phyloP scores from a whole-genome alignment of 805 yeast genomes.

The Yarrowia sp. region DNA sequence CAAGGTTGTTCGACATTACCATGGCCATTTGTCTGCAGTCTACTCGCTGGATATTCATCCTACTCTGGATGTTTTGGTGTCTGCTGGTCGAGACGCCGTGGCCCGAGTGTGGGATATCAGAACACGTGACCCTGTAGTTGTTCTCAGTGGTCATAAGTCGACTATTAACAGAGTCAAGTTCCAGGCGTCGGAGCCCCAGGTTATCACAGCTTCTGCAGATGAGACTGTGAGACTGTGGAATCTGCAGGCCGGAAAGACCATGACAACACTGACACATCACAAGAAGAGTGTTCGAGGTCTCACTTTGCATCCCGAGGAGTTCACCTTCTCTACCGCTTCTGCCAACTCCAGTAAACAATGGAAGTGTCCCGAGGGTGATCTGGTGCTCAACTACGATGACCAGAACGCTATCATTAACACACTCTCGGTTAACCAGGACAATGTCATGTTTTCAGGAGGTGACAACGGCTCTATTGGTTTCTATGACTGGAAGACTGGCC shows the following conservation, averaged over 20 bases:
- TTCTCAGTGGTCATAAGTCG: constrained; percentile 74
- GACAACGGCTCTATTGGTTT: constrained; percentile 77
- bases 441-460: constrained; percentile 72
- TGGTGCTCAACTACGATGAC: constrained; percentile 53
- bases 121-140: constrained; percentile 68
- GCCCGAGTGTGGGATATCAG: constrained; percentile 94
- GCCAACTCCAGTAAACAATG: constrained; percentile 81
- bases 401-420: constrained; percentile 63
- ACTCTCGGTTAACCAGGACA: constrained; percentile 58
- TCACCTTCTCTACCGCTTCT: constrained; percentile 75
- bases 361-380: constrained; percentile 72
- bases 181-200: constrained; percentile 77
- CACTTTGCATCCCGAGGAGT: constrained; percentile 62
- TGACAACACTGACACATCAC: constrained; percentile 77
- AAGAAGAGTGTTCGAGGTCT: constrained; percentile 74
- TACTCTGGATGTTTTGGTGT: constrained; percentile 71
- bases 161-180: constrained; percentile 68
- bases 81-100: constrained; percentile 86
- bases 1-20: constrained; percentile 76
- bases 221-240: constrained; percentile 90
- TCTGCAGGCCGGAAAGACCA: constrained; percentile 69
- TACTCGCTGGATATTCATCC: constrained; percentile 85
- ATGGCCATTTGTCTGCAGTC: constrained; percentile 91
- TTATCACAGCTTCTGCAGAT: constrained; percentile 79
- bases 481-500: constrained; percentile 74